Evolutionary conservation across 2,329 filamentous ascomycete species (phyloP).

Genomic region (Phyllosticta capitalensis): DNA sequence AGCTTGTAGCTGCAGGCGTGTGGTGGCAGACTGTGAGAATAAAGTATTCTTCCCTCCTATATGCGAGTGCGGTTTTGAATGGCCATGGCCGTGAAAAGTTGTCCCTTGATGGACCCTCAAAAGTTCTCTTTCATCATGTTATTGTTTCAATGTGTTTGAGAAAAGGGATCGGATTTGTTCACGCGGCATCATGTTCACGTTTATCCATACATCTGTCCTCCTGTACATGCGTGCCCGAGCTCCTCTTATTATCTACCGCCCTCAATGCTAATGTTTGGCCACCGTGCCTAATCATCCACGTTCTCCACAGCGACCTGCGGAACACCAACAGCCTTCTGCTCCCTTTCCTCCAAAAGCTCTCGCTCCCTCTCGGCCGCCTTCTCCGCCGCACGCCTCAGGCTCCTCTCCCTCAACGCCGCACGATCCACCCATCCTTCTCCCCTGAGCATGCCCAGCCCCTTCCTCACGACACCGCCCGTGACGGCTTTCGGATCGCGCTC

Average conservation of each 20-base stretch:
- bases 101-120: too few relatives aligned
- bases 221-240: too few relatives aligned
- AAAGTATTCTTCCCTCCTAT: not conserved
- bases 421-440: slow-evolving; percentile 70
- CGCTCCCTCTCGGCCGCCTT: slow-evolving; percentile 14
- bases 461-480: slow-evolving; percentile 57
- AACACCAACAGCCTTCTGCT: not conserved
- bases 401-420: slow-evolving; percentile 15
- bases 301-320: not conserved
- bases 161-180: too few relatives aligned
- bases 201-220: not conserved
- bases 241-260: too few relatives aligned
- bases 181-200: not conserved
- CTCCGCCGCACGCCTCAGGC: slow-evolving; percentile 5
- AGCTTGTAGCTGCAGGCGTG: not conserved
- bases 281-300: not conserved
- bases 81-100: too few relatives aligned
- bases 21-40: not conserved
- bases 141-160: too few relatives aligned
- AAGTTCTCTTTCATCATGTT: too few relatives aligned
- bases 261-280: not conserved
- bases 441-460: slow-evolving; percentile 62
- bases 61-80: not conserved
- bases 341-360: slow-evolving; percentile 5
- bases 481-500: slow-evolving; percentile 62